phyloP scores from a whole-genome alignment of 2,329 filamentous ascomycete genomes.

The Laburnicola sp. region DNA sequence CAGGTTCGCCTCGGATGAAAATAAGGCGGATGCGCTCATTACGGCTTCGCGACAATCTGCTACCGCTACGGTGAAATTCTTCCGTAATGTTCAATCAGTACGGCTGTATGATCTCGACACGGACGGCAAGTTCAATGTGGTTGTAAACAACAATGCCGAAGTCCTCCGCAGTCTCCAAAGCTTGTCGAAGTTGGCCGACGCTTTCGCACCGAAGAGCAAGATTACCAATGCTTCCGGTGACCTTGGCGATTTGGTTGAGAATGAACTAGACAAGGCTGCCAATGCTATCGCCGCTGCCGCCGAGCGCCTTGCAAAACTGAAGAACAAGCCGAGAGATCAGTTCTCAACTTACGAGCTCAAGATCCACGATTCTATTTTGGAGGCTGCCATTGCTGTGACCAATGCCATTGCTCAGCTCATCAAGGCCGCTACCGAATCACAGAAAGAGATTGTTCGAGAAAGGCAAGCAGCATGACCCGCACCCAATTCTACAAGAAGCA shows the following conservation, averaged over 20 bases:
- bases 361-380: slow-evolving; percentile 93
- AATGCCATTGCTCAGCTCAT: slow-evolving; percentile 92
- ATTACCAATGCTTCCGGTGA: slow-evolving; percentile 78
- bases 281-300: slow-evolving; percentile 93
- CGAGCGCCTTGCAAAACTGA: slow-evolving; percentile 84
- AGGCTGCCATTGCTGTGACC: slow-evolving; percentile 89
- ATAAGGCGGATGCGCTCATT: slow-evolving; percentile 85
- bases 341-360: slow-evolving; percentile 96
- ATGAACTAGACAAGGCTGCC: slow-evolving; percentile 88
- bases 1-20: slow-evolving; percentile 91
- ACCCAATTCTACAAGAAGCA: slow-evolving; percentile 99
- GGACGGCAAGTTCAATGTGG: slow-evolving; percentile 91
- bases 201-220: slow-evolving; percentile 88
- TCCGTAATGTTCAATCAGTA: slow-evolving; percentile 92
- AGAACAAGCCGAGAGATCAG: slow-evolving; percentile 93
- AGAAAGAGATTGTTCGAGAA: slow-evolving; percentile 96
- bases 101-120: slow-evolving; percentile 87
- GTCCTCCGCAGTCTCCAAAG: slow-evolving; percentile 92
- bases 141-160: slow-evolving; percentile 96
- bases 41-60: slow-evolving; percentile 82
- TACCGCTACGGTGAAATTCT: slow-evolving; percentile 86
- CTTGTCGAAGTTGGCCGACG: slow-evolving; percentile 89
- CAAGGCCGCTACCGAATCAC: slow-evolving; percentile 88
- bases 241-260: slow-evolving; percentile 88
- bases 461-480: slow-evolving; percentile 80